Percentiles rank a stretch among this genome's conserved stretches.
Conservation (phyloP, 148 eudicot genomes). For the Arbutus unedo region DNA sequence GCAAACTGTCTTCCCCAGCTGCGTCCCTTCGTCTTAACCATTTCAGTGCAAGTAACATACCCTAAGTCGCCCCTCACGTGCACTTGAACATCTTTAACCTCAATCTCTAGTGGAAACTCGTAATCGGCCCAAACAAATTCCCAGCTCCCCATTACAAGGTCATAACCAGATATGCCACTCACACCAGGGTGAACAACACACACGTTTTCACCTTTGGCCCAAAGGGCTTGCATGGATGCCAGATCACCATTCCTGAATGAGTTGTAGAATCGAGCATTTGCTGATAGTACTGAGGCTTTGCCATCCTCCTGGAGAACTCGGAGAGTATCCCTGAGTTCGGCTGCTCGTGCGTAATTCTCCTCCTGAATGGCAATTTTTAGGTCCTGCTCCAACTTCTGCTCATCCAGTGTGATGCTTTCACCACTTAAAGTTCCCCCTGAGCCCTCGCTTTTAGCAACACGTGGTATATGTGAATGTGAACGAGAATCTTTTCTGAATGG, state of each 20-base stretch:
- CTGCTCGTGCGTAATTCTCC: slow-evolving; percentile 87
- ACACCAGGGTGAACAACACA: slow-evolving; percentile 99
- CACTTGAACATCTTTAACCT: slow-evolving; percentile 78
- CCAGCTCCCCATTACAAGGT: slow-evolving; percentile 96
- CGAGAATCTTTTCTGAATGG: slow-evolving; percentile 30
- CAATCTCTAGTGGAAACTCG: slow-evolving; percentile 80
- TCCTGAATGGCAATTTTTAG: slow-evolving; percentile 68
- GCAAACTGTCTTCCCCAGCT: slow-evolving; percentile 97
- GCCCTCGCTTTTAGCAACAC: slow-evolving; percentile 68
- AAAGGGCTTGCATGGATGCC: slow-evolving; percentile 80
- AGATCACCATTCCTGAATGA: slow-evolving; percentile 81
- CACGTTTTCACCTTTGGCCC: slow-evolving; percentile 72
- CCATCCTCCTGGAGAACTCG: slow-evolving; percentile 71
- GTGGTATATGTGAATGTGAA: slow-evolving; percentile 32
- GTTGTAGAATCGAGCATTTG: slow-evolving; percentile 78
- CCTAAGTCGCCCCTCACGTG: slow-evolving; percentile 79
- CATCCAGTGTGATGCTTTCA: slow-evolving; percentile 69
- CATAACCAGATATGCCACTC: slow-evolving; percentile 86
- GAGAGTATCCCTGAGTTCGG: slow-evolving; percentile 82
- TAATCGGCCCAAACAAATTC: slow-evolving; percentile 93
- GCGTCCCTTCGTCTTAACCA: slow-evolving; percentile 79
- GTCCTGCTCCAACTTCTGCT: slow-evolving; percentile 63
- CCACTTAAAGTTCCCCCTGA: slow-evolving; percentile 56
- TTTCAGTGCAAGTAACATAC: slow-evolving; percentile 78
- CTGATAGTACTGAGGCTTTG: slow-evolving; percentile 73